These are phyloP conservation scores for Rhizoclosmatium sp. DNA, from an alignment of 192 early-diverging fungal genomes.

Conservation along the genomic window DNA sequence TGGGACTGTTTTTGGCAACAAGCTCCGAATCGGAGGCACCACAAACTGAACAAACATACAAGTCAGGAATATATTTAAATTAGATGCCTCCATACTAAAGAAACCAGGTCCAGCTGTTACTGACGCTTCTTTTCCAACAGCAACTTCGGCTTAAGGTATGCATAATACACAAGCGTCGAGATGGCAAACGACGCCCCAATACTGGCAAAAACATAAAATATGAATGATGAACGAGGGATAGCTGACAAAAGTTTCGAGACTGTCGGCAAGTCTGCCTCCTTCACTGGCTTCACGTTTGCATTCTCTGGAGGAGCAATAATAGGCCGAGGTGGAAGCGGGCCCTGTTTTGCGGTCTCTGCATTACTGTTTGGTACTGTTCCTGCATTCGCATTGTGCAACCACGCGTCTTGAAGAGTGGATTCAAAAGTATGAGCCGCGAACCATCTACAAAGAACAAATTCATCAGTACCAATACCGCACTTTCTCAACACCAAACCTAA, in stretches of 20 bases:
- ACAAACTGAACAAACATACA: too few species aligned
- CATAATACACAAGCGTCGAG: slow-evolving; percentile 24
- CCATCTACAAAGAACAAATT: slow-evolving; percentile 1
- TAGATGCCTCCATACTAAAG: too few species aligned
- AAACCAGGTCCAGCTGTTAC: background rate
- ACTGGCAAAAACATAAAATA: slow-evolving; percentile 30
- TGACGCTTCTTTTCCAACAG: slow-evolving; percentile 26
- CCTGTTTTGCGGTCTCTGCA: slow-evolving; percentile 27
- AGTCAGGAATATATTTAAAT: too few species aligned
- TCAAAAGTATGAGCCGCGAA: slow-evolving; percentile 42
- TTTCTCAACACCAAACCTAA: slow-evolving; percentile 5
- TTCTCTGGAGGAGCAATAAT: background rate
- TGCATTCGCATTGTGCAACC: background rate
- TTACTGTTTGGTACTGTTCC: slow-evolving; percentile 23
- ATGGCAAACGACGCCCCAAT: slow-evolving; percentile 28
- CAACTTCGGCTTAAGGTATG: slow-evolving; percentile 34
- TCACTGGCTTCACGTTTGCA: slow-evolving; percentile 33
- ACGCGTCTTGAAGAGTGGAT: slow-evolving; percentile 18
- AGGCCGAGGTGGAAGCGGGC: background rate
- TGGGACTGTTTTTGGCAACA: too few species aligned
- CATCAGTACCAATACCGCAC: too few species aligned
- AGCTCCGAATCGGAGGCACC: too few species aligned
- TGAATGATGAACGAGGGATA: slow-evolving; percentile 31
- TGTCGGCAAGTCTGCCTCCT: slow-evolving; percentile 37
- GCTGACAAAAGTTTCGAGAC: slow-evolving; percentile 31